phyloP scores from a whole-genome alignment of 208 protist species.

The Leishmania guyanensis region DNA sequence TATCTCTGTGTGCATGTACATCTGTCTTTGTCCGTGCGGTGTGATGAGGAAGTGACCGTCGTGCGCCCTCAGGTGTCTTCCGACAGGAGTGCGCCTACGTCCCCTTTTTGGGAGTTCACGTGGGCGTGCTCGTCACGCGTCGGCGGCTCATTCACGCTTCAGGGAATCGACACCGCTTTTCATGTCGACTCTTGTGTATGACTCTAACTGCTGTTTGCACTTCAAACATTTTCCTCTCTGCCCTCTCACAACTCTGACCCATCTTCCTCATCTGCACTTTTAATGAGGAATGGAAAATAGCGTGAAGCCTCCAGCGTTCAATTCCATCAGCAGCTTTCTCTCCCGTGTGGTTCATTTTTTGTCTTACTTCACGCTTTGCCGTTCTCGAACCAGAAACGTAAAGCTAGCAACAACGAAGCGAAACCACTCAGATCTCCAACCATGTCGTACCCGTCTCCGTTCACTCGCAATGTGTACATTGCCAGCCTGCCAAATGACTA shows the following conservation, averaged over 20 bases:
- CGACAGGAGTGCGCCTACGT: neutral
- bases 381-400: neutral
- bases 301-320: neutral
- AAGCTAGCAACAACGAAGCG: neutral
- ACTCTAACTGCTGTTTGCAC: neutral
- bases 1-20: neutral
- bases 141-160: neutral
- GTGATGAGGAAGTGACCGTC: neutral
- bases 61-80: neutral
- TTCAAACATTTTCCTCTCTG: neutral
- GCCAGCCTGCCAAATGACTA: conserved; percentile 78
- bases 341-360: neutral
- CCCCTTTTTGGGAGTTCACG: neutral
- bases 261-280: neutral
- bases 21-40: neutral
- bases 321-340: neutral
- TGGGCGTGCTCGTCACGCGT: neutral
- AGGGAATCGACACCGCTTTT: neutral
- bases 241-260: neutral
- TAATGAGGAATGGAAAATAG: neutral
- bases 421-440: neutral
- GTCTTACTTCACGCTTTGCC: neutral
- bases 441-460: conserved; percentile 60
- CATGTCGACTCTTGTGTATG: too few species aligned
- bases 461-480: conserved; percentile 88